phyloP scores from a whole-genome alignment of 2,329 filamentous ascomycete genomes.

The Leptographium galeiforme region DNA sequence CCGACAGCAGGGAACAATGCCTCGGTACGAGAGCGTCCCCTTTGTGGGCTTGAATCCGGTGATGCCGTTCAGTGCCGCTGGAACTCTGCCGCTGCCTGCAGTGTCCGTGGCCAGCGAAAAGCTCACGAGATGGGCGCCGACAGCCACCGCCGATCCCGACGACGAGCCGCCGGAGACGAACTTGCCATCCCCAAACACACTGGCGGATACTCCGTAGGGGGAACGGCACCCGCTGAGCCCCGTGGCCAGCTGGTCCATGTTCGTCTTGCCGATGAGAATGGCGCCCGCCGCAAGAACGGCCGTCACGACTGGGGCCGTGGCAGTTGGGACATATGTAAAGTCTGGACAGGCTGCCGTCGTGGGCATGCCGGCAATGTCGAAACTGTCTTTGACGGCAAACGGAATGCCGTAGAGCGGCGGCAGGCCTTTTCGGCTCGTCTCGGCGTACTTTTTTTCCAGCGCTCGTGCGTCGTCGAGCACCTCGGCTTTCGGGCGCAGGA shows the following conservation, averaged over 20 bases:
- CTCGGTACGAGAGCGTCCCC: constrained; percentile 32
- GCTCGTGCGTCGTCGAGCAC: constrained; percentile 21
- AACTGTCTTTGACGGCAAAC: constrained; percentile 43
- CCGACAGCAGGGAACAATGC: constrained; percentile 18
- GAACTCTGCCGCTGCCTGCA: constrained; percentile 38
- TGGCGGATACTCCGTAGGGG: constrained; percentile 32
- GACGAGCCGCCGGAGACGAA: constrained; percentile 36
- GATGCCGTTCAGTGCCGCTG: constrained; percentile 38
- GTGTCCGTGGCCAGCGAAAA: constrained; percentile 46
- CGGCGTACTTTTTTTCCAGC: constrained; percentile 24
- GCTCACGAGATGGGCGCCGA: constrained; percentile 36
- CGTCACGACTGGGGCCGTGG: constrained; percentile 33
- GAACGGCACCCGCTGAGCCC: constrained; percentile 38
- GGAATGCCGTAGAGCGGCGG: constrained; percentile 41
- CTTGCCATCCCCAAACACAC: constrained; percentile 23
- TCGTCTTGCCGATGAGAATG: constrained; percentile 42
- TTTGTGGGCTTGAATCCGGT: constrained; percentile 38
- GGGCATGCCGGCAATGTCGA: constrained; percentile 34
- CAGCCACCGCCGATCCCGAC: constrained; percentile 39
- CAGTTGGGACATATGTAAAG: constrained; percentile 32
- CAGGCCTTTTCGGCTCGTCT: constrained; percentile 16
- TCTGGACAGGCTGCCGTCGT: constrained; percentile 38
- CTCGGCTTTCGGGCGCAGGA: constrained; percentile 24
- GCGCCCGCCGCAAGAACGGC: constrained; percentile 29
- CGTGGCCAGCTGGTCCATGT: constrained; percentile 49